Evolutionary conservation across 2,329 filamentous ascomycete species (phyloP), one percentile per base, ranked within the genome.

Genomic region (Huntiella omanensis): DNA sequence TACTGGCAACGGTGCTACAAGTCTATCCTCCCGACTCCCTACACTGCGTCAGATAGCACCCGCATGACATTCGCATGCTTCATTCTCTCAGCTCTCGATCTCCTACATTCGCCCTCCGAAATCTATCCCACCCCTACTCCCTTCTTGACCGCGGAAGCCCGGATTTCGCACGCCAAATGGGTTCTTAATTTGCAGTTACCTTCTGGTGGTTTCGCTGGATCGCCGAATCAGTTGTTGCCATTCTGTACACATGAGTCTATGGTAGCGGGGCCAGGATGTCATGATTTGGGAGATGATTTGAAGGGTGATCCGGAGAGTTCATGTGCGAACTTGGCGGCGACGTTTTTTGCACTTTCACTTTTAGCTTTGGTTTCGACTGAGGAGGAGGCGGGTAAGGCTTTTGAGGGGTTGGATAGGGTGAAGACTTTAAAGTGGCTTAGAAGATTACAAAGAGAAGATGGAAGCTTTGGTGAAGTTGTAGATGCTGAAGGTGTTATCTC

Each of bases 1-100:
- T 98, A 95, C 71, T 98, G 87, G 80, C 75, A 86, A 53, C 79
- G 87, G 58, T 95, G 88, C 60, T 72, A 91, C 53, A 81, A 80
- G 59, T 80, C 79, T 17, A 72, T 80, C 51, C 76, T 98, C 5
- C 91, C 91, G 0, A 71, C 77, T 40, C 70, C 75, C 52, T 98
- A 96, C 66, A 92, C 83, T 12, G 71, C 77, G 59, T 91, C 82
- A 60, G 91, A 98, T 64, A 85, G 85, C 54, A 88, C 80, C 56
- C 86, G 91, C 55, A 81, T 96, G 67, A 82, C 81, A 4, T 75
- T 96, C 46, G 86, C 77, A 53, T 93, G 80, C 66, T 94, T 98
- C 67, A 87, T 81, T 53, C 65, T 96, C 55, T 80, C 84, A 5
- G 84, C 85, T 1, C 70, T 94, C 42, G 85, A 94, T 57, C 65